phyloP scores from a whole-genome alignment of 352 stramenopile species.

The Phytophthora fragariae region DNA sequence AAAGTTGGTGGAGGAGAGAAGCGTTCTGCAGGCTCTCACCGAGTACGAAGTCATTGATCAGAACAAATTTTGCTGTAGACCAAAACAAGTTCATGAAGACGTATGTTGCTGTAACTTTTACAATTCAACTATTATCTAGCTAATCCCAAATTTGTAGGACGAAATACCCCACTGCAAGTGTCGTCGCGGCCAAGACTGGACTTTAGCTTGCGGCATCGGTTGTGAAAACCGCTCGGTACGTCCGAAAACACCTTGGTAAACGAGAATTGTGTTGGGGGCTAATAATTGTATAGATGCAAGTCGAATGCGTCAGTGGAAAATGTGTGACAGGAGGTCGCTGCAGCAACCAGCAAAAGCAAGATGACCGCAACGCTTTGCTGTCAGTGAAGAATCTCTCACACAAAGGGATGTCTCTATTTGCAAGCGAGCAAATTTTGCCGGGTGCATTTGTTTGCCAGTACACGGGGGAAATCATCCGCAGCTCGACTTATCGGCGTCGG shows the following conservation, averaged over 20 bases:
- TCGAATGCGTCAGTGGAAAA: constrained; percentile 13
- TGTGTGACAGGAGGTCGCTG: constrained; percentile 5
- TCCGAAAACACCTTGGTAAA: background rate
- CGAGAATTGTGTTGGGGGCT: background rate
- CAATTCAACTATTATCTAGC: background rate
- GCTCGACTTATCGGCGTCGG: too few species aligned
- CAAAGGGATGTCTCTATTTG: constrained; percentile 16
- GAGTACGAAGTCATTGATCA: background rate
- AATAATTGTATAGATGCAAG: constrained; percentile 11
- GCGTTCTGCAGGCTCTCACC: background rate
- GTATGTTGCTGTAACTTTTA: background rate
- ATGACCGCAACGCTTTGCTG: background rate
- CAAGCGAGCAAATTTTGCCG: background rate
- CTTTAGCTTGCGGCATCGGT: background rate
- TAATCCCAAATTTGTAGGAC: background rate
- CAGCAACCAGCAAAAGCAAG: constrained; percentile 25
- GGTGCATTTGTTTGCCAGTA: constrained; percentile 15
- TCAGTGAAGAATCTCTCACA: constrained; percentile 6
- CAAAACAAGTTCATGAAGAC: constrained; percentile 3
- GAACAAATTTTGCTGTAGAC: background rate
- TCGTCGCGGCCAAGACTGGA: background rate
- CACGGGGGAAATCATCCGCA: too few species aligned
- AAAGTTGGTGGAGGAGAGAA: background rate
- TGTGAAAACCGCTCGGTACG: constrained; percentile 18
- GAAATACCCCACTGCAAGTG: constrained; percentile 18